Percentiles rank a stretch among this genome's conserved stretches.
Evolutionary conservation across 805 yeast species (phyloP).

Genomic region (Kodamaea hsintzibuensis): DNA sequence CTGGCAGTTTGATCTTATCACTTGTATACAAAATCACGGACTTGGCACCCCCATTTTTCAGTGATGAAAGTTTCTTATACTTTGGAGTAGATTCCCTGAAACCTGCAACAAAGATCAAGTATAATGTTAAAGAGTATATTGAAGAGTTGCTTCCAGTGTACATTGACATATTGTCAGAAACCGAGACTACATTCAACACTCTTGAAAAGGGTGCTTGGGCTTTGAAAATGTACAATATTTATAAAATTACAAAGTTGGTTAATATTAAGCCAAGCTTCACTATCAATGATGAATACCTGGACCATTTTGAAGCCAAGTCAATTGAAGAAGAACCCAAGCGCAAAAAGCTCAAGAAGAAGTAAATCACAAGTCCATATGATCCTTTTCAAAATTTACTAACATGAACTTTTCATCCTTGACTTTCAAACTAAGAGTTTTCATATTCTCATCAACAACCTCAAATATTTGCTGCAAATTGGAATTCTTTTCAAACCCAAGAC

Average conservation of each 20-base stretch:
- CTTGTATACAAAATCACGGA: constrained; percentile 20
- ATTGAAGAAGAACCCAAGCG: background rate
- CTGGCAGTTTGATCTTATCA: constrained; percentile 46
- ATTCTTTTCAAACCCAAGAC: constrained; percentile 22
- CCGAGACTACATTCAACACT: constrained; percentile 13
- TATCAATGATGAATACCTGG: constrained; percentile 12
- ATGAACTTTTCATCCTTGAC: constrained; percentile 35
- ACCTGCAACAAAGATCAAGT: constrained; percentile 37
- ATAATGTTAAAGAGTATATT: constrained; percentile 42
- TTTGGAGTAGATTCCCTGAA: constrained; percentile 27
- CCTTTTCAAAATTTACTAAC: constrained; percentile 39
- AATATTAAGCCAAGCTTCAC: constrained; percentile 24
- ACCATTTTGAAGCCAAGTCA: background rate
- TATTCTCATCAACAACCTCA: constrained; percentile 30
- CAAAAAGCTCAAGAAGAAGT: background rate
- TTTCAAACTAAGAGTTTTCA: constrained; percentile 28
- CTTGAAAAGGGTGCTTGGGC: constrained; percentile 43
- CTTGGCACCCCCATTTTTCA: constrained; percentile 46
- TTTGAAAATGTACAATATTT: constrained; percentile 29
- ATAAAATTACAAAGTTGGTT: constrained; percentile 24
- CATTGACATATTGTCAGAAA: constrained; percentile 14
- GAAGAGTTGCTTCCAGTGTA: constrained; percentile 32
- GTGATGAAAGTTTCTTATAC: constrained; percentile 48
- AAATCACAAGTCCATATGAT: constrained; percentile 29
- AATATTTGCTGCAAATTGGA: constrained; percentile 36